Base-by-base conservation (phyloP, 768 basidiomycete species). In the Mycena capillaripes region DNA sequence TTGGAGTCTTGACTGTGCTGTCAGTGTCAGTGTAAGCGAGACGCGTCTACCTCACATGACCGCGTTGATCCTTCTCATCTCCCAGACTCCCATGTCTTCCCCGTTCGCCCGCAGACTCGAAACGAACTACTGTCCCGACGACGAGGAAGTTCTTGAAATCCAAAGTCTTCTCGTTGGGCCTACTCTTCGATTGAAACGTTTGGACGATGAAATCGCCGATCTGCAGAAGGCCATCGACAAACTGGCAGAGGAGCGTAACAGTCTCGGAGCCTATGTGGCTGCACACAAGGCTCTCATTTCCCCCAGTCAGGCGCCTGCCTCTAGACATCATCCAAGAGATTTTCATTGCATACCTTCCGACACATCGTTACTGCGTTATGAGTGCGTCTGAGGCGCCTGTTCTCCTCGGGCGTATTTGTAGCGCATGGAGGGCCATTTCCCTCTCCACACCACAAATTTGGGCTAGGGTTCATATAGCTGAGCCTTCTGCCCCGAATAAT, bases 291-390 rank as follows among this genome's bases (percentile, higher is more conserved):
- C 44, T 8, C 16, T 19, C 44, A 17, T 19, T n/a, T 46, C 21
- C 38, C 8, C 21, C 44, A 7, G 19, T 44, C 21, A 55, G 70
- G 42, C 70, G 64, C 1, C 2, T 71, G 0, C 70, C 70, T 1
- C 36, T 16, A 9, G 70, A 71, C 6, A 36, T 71, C 2, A 29
- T 71, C 14, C 36, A 60, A 21, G 65, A 59, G 4, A 71, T 71
- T 23, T 71, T 71, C 40, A 0, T 71, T 4, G 58, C 57, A 2
- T 70, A 62, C 56, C 62, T 70, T 30, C 69, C 69, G 23, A 70
- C 53, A 2, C 40, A 57, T 21, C 29, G 46, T 3, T 44, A 63
- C 29, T 30, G 29, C 21, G 53, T n/a, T 17, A 70, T 70, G 69
- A 64, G 42, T 29, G 55, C 69, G 3, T 17, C 19, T 12, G 69